Percentiles rank a stretch among this genome's conserved stretches.
These are phyloP conservation scores for Lycium ferocissimum DNA, from an alignment of 257 asterid species.

Conservation along the genomic window DNA sequence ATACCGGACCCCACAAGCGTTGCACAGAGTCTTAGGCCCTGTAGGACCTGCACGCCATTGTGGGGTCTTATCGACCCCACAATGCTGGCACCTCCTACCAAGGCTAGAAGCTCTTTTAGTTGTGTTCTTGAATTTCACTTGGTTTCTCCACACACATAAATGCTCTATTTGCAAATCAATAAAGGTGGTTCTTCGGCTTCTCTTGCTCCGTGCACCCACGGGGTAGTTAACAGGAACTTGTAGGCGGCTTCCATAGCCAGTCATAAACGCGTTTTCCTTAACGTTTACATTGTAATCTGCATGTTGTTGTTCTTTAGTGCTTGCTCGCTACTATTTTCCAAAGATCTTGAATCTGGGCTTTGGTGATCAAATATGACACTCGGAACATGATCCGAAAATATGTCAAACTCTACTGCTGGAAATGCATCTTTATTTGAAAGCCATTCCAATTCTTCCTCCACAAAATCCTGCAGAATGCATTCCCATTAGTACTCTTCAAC, in stretches of 20 bases:
- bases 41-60: conserved; percentile 93
- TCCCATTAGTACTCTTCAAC: not conserved
- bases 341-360: conserved; percentile 81
- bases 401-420: conserved; percentile 72
- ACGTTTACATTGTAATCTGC: conserved; percentile 35
- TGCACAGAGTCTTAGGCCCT: conserved; percentile 87
- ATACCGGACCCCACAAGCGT: conserved; percentile 91
- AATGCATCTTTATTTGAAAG: conserved; percentile 84
- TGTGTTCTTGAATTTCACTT: conserved; percentile 36
- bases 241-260: conserved; percentile 53
- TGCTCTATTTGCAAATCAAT: conserved; percentile 40
- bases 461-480: conserved; percentile 45
- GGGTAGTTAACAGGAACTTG: conserved; percentile 62
- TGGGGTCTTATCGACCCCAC: conserved; percentile 84
- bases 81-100: conserved; percentile 80
- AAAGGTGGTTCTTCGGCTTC: conserved; percentile 43
- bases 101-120: conserved; percentile 33
- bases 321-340: conserved; percentile 69
- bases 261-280: conserved; percentile 44
- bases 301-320: too few species aligned
- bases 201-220: conserved; percentile 64
- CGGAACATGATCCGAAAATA: conserved; percentile 51
- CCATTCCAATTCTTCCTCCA: conserved; percentile 80
- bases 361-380: conserved; percentile 50
- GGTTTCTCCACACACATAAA: conserved; percentile 37